A percentile compares a stretch with the other conserved stretches of the same genome.
phyloP scores from a whole-genome alignment of 1,284 basidiomycete genomes.

The Malassezia nana region DNA sequence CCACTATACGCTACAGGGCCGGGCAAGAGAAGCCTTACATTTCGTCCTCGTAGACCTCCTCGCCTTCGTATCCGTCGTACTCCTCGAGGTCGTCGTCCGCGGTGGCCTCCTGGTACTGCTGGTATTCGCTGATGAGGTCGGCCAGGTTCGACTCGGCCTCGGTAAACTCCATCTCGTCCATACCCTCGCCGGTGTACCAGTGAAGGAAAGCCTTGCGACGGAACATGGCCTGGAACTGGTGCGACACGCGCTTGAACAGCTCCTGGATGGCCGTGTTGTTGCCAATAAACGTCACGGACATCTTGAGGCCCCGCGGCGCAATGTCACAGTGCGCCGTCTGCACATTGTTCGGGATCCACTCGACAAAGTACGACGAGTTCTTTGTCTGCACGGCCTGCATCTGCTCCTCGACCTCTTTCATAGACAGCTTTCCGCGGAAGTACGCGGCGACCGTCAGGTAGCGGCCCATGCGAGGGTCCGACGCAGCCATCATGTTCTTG shows the following conservation, averaged over 20 bases:
- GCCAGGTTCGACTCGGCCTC: constrained; percentile 89
- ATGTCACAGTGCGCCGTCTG: constrained; percentile 93
- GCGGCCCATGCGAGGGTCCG: constrained; percentile 80
- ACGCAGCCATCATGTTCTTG: constrained; percentile 68
- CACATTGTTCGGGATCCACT: constrained; percentile 75
- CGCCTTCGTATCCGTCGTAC: constrained; percentile 19
- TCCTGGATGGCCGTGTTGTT: constrained; percentile 88
- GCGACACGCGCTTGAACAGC: constrained; percentile 74
- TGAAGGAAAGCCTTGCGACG: constrained; percentile 97
- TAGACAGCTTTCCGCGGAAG: constrained; percentile 93
- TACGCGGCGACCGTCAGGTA: constrained; percentile 80
- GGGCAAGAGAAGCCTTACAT: constrained; percentile 4
- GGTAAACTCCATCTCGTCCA: constrained; percentile 98
- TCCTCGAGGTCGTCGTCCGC: constrained; percentile 49
- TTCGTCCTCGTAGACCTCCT: constrained; percentile 16
- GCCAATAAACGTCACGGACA: constrained; percentile 74
- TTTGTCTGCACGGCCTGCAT: constrained; percentile 94
- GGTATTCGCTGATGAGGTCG: constrained; percentile 52
- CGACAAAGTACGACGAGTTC: constrained; percentile 93
- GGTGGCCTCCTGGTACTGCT: constrained; percentile 85
- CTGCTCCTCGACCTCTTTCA: constrained; percentile 98
- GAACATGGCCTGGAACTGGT: constrained; percentile 98
- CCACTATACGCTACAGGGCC: constrained; percentile 1
- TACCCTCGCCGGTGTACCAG: constrained; percentile 69
- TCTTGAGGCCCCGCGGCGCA: constrained; percentile 62